These are phyloP conservation scores for Suillus bovinus DNA, from an alignment of 768 basidiomycete genomes.

Conservation along the genomic window DNA sequence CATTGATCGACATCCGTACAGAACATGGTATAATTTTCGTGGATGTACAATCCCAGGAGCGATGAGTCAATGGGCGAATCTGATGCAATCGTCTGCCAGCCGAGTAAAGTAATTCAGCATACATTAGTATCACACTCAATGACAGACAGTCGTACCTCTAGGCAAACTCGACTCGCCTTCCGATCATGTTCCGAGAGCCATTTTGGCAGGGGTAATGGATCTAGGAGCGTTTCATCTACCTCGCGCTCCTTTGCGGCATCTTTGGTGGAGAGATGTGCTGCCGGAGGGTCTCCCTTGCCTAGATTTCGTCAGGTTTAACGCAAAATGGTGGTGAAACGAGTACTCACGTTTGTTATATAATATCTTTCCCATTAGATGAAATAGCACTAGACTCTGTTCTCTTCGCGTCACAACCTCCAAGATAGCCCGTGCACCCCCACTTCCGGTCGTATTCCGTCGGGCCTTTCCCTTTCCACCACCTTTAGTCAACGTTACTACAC, in stretches of 20 bases:
- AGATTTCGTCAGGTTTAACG: slow-evolving; percentile 13
- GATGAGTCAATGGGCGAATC: slow-evolving; percentile 92
- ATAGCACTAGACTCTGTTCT: slow-evolving; percentile 85
- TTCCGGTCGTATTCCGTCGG: slow-evolving; percentile 22
- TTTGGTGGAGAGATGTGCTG: slow-evolving; percentile 53
- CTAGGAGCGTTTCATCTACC: slow-evolving; percentile 52
- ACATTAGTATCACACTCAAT: not conserved
- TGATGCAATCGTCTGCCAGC: slow-evolving; percentile 62
- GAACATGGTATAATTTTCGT: slow-evolving; percentile 91
- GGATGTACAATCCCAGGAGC: slow-evolving; percentile 85
- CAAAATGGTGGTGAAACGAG: not conserved
- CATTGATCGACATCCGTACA: slow-evolving; percentile 78
- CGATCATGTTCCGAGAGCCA: slow-evolving; percentile 64
- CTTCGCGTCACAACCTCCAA: slow-evolving; percentile 77
- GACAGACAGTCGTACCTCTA: slow-evolving; percentile 60
- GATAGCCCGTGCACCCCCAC: slow-evolving; percentile 33
- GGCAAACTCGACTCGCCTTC: slow-evolving; percentile 69
- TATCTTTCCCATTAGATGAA: slow-evolving; percentile 92
- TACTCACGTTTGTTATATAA: slow-evolving; percentile 90
- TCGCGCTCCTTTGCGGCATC: slow-evolving; percentile 64
- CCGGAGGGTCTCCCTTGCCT: slow-evolving; percentile 78
- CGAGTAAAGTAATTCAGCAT: not conserved
- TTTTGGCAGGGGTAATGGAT: slow-evolving; percentile 56
- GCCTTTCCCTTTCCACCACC: slow-evolving; percentile 37
- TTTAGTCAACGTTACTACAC: slow-evolving; percentile 39